Base-by-base conservation (phyloP, 1,284 basidiomycete species). In the Bothia castanella region DNA sequence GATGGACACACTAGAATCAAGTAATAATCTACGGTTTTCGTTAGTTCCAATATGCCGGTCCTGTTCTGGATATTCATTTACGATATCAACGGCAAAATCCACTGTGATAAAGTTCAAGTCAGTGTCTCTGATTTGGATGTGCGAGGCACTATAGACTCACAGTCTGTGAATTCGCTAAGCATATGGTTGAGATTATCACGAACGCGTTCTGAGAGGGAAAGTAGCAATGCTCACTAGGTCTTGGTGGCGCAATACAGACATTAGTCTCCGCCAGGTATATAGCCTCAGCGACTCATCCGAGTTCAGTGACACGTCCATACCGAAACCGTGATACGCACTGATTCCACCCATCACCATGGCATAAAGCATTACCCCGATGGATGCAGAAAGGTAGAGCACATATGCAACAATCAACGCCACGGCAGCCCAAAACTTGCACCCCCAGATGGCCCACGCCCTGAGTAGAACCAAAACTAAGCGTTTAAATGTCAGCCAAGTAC, bases 391-490 rank as follows among this genome's bases (percentile, higher is more conserved):
- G 31, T 58, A 56, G 5, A 37, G 5, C 9, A 44, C 4, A 20
- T 56, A 56, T 7, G 17, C 16, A 10, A 16, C 7, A 5, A 49
- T 31, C 20, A 58, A 12, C 10, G 25, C 25, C 3, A 21, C 25
- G 5, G 43, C 45, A 10, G 42, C 25, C 4, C 13, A 16, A 36
- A 14, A 8, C 2, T 32, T 23, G 23, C 58, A 53, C 4, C 56
- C 57, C 56, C 56, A 58, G n/a, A 58, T 52, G 14, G 47, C 56
- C 53, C 57, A 58, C 2, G 54, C 57, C 14, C 56, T 45, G 16
- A 59, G 20, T 32, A 58, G 37, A 21, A 58, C 57, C 37, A 57
- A 31, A 20, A 58, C 56, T 58, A 20, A 2, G 13, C n/a, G n/a
- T n/a, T n/a, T n/a, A 25, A 27, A 25, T 32, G 16, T 41, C 14